phyloP scores from a whole-genome alignment of 768 basidiomycete genomes.

The Lactarius sanguifluus region DNA sequence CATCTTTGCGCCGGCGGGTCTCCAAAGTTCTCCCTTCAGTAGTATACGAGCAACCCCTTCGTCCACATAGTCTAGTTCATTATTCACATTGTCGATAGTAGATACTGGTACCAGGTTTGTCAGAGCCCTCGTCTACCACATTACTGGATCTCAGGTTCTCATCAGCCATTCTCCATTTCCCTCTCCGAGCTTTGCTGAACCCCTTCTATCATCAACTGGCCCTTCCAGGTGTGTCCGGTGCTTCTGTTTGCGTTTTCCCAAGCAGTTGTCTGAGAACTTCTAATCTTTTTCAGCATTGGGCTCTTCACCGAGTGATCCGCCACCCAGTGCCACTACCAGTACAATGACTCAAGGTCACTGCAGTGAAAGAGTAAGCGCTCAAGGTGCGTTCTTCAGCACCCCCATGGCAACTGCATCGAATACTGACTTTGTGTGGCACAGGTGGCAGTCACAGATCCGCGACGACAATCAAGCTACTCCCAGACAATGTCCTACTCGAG shows the following conservation, averaged over 20 bases:
- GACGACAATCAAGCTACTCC: neutral
- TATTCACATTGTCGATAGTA: neutral
- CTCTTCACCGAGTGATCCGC: neutral
- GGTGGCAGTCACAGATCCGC: neutral
- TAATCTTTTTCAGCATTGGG: neutral
- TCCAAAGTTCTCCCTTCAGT: no score
- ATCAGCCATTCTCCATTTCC: constrained; percentile 56
- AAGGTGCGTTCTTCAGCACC: neutral
- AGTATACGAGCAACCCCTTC: neutral
- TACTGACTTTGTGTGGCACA: neutral
- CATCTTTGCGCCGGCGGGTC: no score
- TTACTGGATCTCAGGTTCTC: constrained; percentile 43
- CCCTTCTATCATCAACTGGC: neutral
- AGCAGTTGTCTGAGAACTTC: constrained; percentile 46
- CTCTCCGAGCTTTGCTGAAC: constrained; percentile 44
- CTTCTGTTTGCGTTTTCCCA: constrained; percentile 23
- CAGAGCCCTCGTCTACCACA: constrained; percentile 35
- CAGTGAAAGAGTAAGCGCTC: neutral
- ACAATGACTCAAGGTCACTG: neutral
- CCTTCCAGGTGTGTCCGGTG: neutral
- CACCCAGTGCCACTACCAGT: neutral
- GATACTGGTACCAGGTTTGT: neutral
- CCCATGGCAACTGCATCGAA: neutral
- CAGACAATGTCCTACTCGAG: neutral
- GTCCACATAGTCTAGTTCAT: neutral